phyloP scores from a whole-genome alignment of 2,329 filamentous ascomycete genomes.

The Fonsecaea monophora region DNA sequence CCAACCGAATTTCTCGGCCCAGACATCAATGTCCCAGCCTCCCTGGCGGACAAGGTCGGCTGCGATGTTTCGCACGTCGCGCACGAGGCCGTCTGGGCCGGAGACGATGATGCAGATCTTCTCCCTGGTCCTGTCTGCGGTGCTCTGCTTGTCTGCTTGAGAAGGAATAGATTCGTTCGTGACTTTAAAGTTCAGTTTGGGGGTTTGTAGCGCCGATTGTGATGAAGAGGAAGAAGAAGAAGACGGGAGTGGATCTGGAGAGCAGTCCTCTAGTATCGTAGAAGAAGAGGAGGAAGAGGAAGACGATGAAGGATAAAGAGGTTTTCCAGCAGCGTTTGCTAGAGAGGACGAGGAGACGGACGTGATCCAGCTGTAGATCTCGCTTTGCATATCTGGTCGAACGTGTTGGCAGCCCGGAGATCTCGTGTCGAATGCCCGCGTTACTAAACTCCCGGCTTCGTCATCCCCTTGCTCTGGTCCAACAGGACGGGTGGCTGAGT shows the following conservation, averaged over 20 bases:
- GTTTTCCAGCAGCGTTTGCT: slow-evolving; percentile 24
- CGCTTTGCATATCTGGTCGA: slow-evolving; percentile 37
- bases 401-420: slow-evolving; percentile 24
- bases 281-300: slow-evolving; percentile 28
- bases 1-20: slow-evolving; percentile 74
- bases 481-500: not conserved
- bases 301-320: slow-evolving; percentile 48
- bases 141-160: not conserved
- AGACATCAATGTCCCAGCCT: slow-evolving; percentile 60
- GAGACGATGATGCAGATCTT: slow-evolving; percentile 63
- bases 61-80: slow-evolving; percentile 65
- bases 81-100: slow-evolving; percentile 68
- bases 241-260: not conserved
- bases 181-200: not conserved
- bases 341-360: slow-evolving; percentile 62
- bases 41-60: slow-evolving; percentile 54
- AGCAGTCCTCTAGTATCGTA: not conserved
- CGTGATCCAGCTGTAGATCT: slow-evolving; percentile 38
- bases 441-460: slow-evolving; percentile 32
- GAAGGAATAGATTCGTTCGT: not conserved
- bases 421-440: slow-evolving; percentile 36
- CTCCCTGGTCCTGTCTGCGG: slow-evolving; percentile 11
- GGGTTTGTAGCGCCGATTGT: slow-evolving; percentile 11
- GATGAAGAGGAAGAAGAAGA: slow-evolving; percentile 4
- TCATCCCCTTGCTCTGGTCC: slow-evolving; percentile 9